Base-by-base conservation (phyloP, 2,329 filamentous ascomycete genomes). In the Monilinia vaccinii-corymbosi region DNA sequence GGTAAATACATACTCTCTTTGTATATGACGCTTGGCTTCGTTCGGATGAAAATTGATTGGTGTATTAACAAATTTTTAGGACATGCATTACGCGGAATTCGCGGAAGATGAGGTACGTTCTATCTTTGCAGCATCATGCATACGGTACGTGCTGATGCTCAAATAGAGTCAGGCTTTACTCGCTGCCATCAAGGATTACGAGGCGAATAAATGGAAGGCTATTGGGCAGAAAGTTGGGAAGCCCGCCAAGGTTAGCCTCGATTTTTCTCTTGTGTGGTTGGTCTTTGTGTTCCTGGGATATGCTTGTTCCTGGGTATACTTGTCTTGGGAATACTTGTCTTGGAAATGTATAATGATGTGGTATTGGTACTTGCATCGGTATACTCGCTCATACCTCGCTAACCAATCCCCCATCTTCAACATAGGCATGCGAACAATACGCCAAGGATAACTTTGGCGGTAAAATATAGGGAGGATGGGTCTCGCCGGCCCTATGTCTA, bases 31-130 rank as follows among this genome's bases (percentile, higher is more conserved):
- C 18, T 38, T 36, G 25, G 34, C 59, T 28, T 65, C 67, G 53
- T 21, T 48, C 5, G 34, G 11, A 48, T 18, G 21, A 56, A n/a
- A 31, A 6, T 31, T 3, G 18, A n/a, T 36, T 36, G 34, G 9
- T 42, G 36, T 42, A 9, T 52, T 23, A 46, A 60, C 66, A 60
- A 36, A 56, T 34, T 48, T 61, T 62, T 70, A 94, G 89, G 94
- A 99, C 70, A 99, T 99, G 94, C 94, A 99, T 73, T 97, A 97
- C 73, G 94, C 94, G 66, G 94, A 97, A 73, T 97, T 99, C 73
- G 92, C 90, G 53, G 93, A 97, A 78, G 91, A 97, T 71, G 94
- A 97, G 84, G 91, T 95, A 81, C 73, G 66, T 65, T 62, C 49
- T 42, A 47, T 50, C 28, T 48, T 42, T 36, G 36, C 25, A 28